These are phyloP conservation scores for Dendrobium nobile DNA, from an alignment of 106 monocot genomes.

Conservation along the genomic window DNA sequence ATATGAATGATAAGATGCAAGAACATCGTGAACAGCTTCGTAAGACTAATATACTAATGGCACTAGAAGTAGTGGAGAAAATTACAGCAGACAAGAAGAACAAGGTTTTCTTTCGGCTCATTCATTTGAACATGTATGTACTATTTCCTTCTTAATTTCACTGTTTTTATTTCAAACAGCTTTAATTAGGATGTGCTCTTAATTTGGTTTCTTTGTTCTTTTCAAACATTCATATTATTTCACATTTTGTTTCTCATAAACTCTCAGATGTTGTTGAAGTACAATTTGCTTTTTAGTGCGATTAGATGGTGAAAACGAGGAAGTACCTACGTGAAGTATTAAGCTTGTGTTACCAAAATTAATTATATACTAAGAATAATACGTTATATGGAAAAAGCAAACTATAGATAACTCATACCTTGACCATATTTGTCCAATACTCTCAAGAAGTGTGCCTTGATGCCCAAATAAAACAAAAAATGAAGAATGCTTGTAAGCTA, in stretches of 20 bases:
- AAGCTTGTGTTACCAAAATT: neutral
- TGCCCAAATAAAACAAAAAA: too few relatives aligned
- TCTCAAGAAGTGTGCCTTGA: too few relatives aligned
- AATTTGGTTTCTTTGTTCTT: neutral
- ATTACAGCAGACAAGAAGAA: slow-evolving; percentile 50
- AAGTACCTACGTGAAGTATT: neutral
- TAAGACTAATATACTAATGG: slow-evolving; percentile 45
- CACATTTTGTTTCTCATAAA: neutral
- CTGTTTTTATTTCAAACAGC: neutral
- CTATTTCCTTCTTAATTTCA: neutral
- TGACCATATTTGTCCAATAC: too few relatives aligned
- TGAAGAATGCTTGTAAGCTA: too few relatives aligned
- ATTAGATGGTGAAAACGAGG: neutral
- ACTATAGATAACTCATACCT: too few relatives aligned
- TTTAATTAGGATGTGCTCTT: neutral
- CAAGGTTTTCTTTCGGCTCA: slow-evolving; percentile 57
- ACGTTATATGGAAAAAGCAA: too few relatives aligned
- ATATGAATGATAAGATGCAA: slow-evolving; percentile 28
- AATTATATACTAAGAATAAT: too few relatives aligned
- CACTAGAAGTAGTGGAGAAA: slow-evolving; percentile 53
- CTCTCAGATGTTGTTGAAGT: neutral
- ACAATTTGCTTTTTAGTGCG: neutral
- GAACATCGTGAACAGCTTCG: slow-evolving; percentile 41
- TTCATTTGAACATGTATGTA: slow-evolving; percentile 73
- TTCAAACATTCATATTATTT: neutral